Conservation (phyloP, 2,329 filamentous ascomycete genomes). For the Cordyceps tenuipes region DNA sequence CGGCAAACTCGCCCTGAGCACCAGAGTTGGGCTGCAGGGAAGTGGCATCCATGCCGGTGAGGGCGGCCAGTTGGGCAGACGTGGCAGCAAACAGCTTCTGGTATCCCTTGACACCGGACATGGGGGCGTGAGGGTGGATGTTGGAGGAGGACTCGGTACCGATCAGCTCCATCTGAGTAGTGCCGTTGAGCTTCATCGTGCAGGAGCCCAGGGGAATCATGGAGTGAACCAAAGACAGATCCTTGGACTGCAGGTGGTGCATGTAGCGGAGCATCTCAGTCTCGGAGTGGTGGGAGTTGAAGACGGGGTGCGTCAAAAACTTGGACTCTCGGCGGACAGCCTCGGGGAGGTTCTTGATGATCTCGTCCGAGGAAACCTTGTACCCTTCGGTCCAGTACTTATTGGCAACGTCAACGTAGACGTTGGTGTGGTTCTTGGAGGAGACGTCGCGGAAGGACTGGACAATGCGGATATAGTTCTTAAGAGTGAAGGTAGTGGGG, state of each 20-base stretch:
- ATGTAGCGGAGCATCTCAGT: conserved; percentile 93
- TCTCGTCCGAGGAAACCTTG: conserved; percentile 27
- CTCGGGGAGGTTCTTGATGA: conserved; percentile 40
- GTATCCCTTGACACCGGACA: conserved; percentile 59
- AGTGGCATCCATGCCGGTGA: conserved; percentile 85
- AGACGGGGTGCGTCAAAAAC: conserved; percentile 84
- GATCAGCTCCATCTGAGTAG: conserved; percentile 85
- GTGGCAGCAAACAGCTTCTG: conserved; percentile 60
- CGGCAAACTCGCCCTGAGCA: conserved; percentile 90
- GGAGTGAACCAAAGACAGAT: conserved; percentile 86
- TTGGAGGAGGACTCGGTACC: conserved; percentile 68
- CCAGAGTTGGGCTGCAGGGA: conserved; percentile 94
- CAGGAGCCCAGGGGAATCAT: conserved; percentile 97
- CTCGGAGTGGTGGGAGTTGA: conserved; percentile 92
- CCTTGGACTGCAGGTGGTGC: conserved; percentile 85
- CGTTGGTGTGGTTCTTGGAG: conserved; percentile 18
- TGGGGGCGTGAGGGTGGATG: conserved; percentile 72
- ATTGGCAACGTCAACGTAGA: conserved; percentile 23
- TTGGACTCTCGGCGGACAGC: conserved; percentile 60
- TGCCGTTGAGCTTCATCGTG: conserved; percentile 97
- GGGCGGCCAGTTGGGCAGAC: conserved; percentile 65
- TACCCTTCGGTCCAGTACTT: conserved; percentile 33
- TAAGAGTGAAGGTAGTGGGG: conserved; percentile 19
- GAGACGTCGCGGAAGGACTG: conserved; percentile 24
- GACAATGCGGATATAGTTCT: conserved; percentile 24